Percentiles rank a stretch among this genome's conserved stretches.
phyloP scores from a whole-genome alignment of 768 basidiomycete genomes.

The Dioszegia hungarica region DNA sequence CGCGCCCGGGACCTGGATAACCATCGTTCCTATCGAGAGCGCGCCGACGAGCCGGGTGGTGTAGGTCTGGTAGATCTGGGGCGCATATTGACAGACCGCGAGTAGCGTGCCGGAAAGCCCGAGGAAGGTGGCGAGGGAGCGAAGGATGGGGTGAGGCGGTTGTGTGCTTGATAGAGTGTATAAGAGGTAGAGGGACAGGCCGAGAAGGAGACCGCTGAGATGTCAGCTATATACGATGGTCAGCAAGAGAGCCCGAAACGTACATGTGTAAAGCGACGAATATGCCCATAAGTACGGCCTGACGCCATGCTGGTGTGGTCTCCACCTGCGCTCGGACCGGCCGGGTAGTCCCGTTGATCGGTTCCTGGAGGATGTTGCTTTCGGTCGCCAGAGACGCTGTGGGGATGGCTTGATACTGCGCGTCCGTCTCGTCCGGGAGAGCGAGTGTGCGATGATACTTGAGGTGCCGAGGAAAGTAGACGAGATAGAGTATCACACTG shows the following conservation, averaged over 20 bases:
- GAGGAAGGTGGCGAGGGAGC: conserved; percentile 77
- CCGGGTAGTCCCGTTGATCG: conserved; percentile 3
- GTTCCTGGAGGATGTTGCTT: conserved; percentile 1
- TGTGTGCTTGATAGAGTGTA: conserved; percentile 50
- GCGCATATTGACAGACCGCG: conserved; percentile 78
- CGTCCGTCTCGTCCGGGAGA: conserved; percentile 14
- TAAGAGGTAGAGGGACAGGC: conserved; percentile 63
- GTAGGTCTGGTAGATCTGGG: conserved; percentile 79
- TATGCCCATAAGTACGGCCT: conserved; percentile 72
- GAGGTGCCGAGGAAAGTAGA: conserved; percentile 80
- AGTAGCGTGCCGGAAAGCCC: conserved; percentile 75
- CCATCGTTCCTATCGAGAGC: conserved; percentile 91
- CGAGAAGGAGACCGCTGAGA: conserved; percentile 16
- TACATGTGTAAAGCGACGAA: conserved; percentile 70
- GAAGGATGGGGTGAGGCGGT: conserved; percentile 48
- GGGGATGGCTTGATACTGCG: neutral
- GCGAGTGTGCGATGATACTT: conserved; percentile 56
- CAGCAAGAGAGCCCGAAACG: neutral
- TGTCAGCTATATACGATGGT: neutral
- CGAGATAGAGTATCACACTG: conserved; percentile 83
- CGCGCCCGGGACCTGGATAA: conserved; percentile 85
- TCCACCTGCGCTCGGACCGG: conserved; percentile 40
- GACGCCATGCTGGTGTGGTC: conserved; percentile 66
- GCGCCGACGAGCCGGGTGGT: conserved; percentile 77
- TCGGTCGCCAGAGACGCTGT: neutral